These are phyloP conservation scores for Coffea humblotiana DNA, from an alignment of 305 asterid genomes.

Conservation along the genomic window DNA sequence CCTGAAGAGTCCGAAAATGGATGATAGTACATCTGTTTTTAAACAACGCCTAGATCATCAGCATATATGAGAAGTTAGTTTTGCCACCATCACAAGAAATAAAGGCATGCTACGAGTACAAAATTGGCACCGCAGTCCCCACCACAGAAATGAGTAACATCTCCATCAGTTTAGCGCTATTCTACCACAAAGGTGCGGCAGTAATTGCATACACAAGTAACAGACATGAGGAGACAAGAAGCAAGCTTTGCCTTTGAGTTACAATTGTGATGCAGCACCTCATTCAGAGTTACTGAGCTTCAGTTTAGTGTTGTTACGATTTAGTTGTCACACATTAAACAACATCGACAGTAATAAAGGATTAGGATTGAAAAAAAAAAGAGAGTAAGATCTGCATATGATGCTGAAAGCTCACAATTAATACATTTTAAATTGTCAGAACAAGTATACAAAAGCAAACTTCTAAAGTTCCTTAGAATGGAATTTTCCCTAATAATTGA, in stretches of 20 bases:
- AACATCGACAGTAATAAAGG: not conserved
- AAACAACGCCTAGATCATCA: not conserved
- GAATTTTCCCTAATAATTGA: not conserved
- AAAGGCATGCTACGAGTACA: not conserved
- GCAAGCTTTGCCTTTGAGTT: conserved; percentile 2
- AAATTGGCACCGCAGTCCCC: not conserved
- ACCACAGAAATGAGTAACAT: conserved; percentile 16
- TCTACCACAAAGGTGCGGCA: conserved; percentile 11
- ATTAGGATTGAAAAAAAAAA: not conserved
- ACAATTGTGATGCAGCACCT: conserved; percentile 15
- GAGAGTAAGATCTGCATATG: conserved; percentile 8
- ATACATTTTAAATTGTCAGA: not conserved
- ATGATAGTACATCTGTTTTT: conserved; percentile 6
- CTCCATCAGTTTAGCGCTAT: conserved; percentile 12
- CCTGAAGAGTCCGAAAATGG: conserved; percentile 3
- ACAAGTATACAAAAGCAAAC: not conserved
- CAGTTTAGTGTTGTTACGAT: not conserved
- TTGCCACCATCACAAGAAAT: conserved; percentile 19
- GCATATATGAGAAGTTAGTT: not conserved
- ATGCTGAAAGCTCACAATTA: conserved; percentile 3
- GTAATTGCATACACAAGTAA: conserved; percentile 5
- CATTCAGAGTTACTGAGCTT: not conserved
- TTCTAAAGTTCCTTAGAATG: not conserved
- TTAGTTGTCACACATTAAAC: not conserved
- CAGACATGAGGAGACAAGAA: conserved; percentile 12